phyloP scores from a whole-genome alignment of 371 early-diverging fungal genomes.

The Conidiobolus incongruus region DNA sequence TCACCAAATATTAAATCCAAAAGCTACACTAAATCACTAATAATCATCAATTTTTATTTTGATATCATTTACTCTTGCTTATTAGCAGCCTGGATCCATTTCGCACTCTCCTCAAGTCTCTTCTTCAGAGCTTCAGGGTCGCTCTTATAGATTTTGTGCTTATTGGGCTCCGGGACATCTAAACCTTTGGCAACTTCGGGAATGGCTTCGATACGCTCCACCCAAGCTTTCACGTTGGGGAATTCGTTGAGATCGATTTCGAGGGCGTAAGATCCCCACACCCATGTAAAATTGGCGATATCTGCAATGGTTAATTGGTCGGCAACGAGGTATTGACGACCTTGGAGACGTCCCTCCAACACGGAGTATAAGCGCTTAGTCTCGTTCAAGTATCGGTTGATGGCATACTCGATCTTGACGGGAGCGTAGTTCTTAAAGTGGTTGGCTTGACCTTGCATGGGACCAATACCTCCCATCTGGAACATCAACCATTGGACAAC shows the following conservation, averaged over 20 bases:
- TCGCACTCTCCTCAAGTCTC: no score
- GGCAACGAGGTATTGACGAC: constrained; percentile 4
- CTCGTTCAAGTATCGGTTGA: not conserved
- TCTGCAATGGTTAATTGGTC: constrained; percentile 7
- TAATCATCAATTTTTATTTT: no score
- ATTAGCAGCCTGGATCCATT: no score
- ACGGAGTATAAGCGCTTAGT: constrained; percentile 1
- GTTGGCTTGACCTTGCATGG: no score
- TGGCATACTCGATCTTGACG: not conserved
- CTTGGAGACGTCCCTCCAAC: not conserved
- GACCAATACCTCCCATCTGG: no score
- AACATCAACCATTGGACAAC: constrained; percentile 18
- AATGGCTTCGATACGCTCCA: constrained; percentile 2
- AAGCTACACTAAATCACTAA: no score
- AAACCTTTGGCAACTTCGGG: not conserved
- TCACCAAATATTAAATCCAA: no score
- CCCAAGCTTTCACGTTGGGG: constrained; percentile 5
- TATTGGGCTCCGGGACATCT: not conserved
- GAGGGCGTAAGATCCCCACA: not conserved
- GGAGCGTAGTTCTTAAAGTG: not conserved
- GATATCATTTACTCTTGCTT: no score
- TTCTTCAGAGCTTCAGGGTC: no score
- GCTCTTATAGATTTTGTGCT: not conserved
- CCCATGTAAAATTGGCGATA: constrained; percentile 4
- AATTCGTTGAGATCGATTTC: not conserved